Evolutionary conservation across 2,329 filamentous ascomycete species (phyloP).

Genomic region (Paecilomyces niveus): DNA sequence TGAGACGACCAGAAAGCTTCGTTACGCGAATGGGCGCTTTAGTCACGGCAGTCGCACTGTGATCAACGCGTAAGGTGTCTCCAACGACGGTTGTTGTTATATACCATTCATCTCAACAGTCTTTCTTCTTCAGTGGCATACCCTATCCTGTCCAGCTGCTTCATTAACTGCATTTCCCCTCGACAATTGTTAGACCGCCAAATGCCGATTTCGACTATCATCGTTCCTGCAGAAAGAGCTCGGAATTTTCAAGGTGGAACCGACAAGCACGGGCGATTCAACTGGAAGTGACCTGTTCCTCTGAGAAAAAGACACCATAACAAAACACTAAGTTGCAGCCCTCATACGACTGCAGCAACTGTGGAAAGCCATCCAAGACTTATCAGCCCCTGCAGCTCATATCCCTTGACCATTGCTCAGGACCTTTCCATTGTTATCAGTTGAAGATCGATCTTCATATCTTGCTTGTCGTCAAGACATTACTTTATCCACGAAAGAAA

Average conservation of each 20-base stretch:
- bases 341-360: neutral
- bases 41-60: neutral
- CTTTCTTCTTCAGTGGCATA: neutral
- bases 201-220: conserved; percentile 15
- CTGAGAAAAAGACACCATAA: neutral
- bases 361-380: neutral
- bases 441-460: neutral
- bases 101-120: neutral
- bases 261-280: neutral
- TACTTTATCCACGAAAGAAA: neutral
- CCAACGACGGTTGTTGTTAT: neutral
- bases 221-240: conserved; percentile 15
- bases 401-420: neutral
- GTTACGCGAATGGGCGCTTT: neutral
- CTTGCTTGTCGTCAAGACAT: neutral
- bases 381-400: neutral
- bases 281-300: neutral
- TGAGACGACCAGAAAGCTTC: too few relatives aligned
- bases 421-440: neutral
- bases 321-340: neutral
- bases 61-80: neutral
- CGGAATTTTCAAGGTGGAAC: conserved; percentile 19
- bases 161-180: neutral
- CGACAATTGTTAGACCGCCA: conserved; percentile 3
- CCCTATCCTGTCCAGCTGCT: neutral